phyloP scores from a whole-genome alignment of 768 basidiomycete species.

The Zangia roseola region DNA sequence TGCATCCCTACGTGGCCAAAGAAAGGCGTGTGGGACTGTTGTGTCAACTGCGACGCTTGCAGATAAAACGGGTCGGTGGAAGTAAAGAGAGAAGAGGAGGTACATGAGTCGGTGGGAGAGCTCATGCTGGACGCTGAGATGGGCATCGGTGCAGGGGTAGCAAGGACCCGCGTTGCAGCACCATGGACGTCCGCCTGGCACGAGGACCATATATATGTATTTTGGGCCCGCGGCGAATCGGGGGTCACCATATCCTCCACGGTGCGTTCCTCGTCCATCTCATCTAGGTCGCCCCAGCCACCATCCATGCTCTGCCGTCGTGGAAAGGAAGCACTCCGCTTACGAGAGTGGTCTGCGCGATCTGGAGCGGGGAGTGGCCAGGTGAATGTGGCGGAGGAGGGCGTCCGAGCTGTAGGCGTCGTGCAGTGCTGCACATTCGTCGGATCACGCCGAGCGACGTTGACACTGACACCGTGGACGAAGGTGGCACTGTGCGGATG shows the following conservation, averaged over 20 bases:
- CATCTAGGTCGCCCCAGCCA: slow-evolving; percentile 33
- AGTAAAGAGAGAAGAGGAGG: slow-evolving; percentile 39
- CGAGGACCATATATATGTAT: slow-evolving; percentile 24
- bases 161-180: slow-evolving; percentile 19
- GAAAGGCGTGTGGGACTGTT: slow-evolving; percentile 32
- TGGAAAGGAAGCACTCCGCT: slow-evolving; percentile 27
- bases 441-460: slow-evolving; percentile 30
- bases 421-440: slow-evolving; percentile 39
- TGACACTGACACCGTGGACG: slow-evolving; percentile 21
- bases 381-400: slow-evolving; percentile 27
- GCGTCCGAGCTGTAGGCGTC: slow-evolving; percentile 38
- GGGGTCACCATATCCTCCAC: slow-evolving; percentile 45
- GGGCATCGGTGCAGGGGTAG: slow-evolving; percentile 20
- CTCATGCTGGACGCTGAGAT: slow-evolving; percentile 10
- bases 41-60: slow-evolving; percentile 40
- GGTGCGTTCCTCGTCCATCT: slow-evolving; percentile 43
- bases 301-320: slow-evolving; percentile 28
- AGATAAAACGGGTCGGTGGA: slow-evolving; percentile 52
- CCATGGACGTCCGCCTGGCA: slow-evolving; percentile 15
- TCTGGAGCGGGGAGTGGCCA: slow-evolving; percentile 30
- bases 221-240: slow-evolving; percentile 31
- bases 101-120: slow-evolving; percentile 23
- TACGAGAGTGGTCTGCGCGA: slow-evolving; percentile 23
- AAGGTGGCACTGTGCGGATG: slow-evolving; percentile 17
- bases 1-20: slow-evolving; percentile 40